Base-by-base conservation (phyloP, 2,329 filamentous ascomycete genomes). In the Sclerotinia nivalis region DNA sequence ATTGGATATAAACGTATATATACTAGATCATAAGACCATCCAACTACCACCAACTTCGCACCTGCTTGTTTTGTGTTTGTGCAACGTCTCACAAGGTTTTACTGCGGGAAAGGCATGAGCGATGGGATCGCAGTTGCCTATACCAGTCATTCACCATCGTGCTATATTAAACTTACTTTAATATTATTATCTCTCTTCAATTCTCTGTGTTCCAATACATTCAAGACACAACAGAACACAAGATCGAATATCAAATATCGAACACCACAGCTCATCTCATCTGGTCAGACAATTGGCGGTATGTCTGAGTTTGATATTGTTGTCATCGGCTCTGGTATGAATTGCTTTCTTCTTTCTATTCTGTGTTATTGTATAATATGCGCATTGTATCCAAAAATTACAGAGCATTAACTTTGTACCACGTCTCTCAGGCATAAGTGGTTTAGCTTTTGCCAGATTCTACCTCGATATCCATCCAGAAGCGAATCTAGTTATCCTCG, bases 401-500 rank as follows among this genome's bases (percentile, higher is more conserved):
- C 34, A 7, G n/a, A 25, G 25, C 45, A 49, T 49, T 62, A 31
- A 62, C 60, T 50, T 62, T 60, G 18, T 60, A 25, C 2, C 12
- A 37, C 34, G 8, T 62, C 22, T 18, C 22, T 7, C 37, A 62
- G 60, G 60, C 28, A 31, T 62, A 20, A 62, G 60, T 37, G 71
- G 73, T 3, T 52, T 74, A 7, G 67, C 69, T 31, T 71, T 70
- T 37, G 71, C 73, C 12, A 60, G 71, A 47, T 71, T 68, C 25
- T 73, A 71, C 58, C 72, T 73, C 28, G 68, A 74, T 66, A 37
- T 71, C 4, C 56, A 72, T 59, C 72, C 72, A 8, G 28, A 71
- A 12, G 59, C 50, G 20, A n/a, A 68, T n/a, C 43, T 74, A 15
- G 22, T 52, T 43, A 34, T 74, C 50, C 54, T 74, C 18, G 73